A percentile compares a stretch with the other conserved stretches of the same genome.
phyloP scores from a whole-genome alignment of 2,329 filamentous ascomycete species.

The Beauveria medogensis region DNA sequence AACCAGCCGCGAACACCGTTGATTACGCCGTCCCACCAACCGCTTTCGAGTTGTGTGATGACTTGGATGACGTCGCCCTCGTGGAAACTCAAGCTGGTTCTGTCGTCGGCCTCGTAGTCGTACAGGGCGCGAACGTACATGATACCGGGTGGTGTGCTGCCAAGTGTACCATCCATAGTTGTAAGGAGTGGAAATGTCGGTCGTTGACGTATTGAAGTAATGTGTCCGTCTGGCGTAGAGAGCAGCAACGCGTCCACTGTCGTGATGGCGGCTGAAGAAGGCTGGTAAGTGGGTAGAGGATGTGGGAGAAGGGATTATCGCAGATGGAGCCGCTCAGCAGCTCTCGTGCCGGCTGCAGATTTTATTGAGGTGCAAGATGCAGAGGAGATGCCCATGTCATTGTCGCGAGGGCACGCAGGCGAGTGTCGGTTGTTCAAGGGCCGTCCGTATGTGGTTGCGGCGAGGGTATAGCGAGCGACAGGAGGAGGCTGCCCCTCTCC shows the following conservation, averaged over 20 bases:
- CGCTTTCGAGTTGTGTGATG: conserved; percentile 94
- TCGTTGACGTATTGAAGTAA: not conserved
- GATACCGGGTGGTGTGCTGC: conserved; percentile 53
- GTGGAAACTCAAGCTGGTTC: conserved; percentile 92
- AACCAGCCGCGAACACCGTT: conserved; percentile 97
- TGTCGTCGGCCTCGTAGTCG: conserved; percentile 96
- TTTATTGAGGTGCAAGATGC: conserved; percentile 4
- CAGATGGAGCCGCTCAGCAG: conserved; percentile 4
- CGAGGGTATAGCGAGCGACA: not conserved
- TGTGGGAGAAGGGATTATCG: not conserved
- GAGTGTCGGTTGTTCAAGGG: not conserved
- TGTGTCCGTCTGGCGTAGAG: not conserved
- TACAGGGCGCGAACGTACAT: conserved; percentile 95
- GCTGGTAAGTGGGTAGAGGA: not conserved
- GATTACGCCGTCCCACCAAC: conserved; percentile 99
- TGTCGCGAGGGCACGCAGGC: conserved; percentile 8
- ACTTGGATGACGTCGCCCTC: conserved; percentile 97
- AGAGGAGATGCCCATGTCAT: conserved; percentile 8
- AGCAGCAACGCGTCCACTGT: conserved; percentile 10
- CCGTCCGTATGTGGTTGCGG: not conserved
- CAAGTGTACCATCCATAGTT: conserved; percentile 54
- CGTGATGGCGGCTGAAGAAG: conserved; percentile 4
- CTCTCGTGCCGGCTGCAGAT: conserved; percentile 9
- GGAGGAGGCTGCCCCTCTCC: conserved; percentile 4
- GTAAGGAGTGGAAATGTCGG: conserved; percentile 5